These are phyloP conservation scores for Debaryomyces hansenii DNA, from an alignment of 805 yeast genomes.

Conservation along the genomic window DNA sequence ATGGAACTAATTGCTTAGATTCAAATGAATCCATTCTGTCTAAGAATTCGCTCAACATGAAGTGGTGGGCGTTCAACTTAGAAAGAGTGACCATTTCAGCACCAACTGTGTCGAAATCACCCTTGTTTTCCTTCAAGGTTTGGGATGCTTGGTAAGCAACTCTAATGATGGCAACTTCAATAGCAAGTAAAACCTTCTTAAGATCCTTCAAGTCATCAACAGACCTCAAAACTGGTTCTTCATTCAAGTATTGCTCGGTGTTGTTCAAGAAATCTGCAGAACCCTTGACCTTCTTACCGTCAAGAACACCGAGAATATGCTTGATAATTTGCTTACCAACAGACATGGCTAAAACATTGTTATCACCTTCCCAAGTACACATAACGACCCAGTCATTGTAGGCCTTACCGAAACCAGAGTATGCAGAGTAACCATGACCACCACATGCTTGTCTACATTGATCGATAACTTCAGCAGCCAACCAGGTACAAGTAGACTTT, in stretches of 20 bases:
- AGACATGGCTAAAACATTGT: constrained; percentile 43
- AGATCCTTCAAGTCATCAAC: constrained; percentile 28
- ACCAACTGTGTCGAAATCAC: constrained; percentile 36
- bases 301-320: constrained; percentile 26
- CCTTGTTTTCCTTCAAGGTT: constrained; percentile 23
- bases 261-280: constrained; percentile 34
- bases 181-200: constrained; percentile 33
- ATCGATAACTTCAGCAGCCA: constrained; percentile 41
- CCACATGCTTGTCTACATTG: constrained; percentile 48
- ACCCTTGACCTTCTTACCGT: constrained; percentile 31
- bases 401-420: constrained; percentile 46
- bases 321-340: constrained; percentile 42
- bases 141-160: constrained; percentile 29
- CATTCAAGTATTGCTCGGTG: constrained; percentile 19
- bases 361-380: constrained; percentile 53
- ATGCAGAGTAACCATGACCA: constrained; percentile 48
- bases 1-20: constrained; percentile 24
- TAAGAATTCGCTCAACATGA: constrained; percentile 33
- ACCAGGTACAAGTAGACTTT: constrained; percentile 47
- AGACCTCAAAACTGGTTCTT: constrained; percentile 30
- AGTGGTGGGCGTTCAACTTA: constrained; percentile 45
- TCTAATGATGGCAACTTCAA: constrained; percentile 41
- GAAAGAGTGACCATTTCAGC: constrained; percentile 39
- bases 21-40: constrained; percentile 20
- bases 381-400: constrained; percentile 48